These are phyloP conservation scores for Paraconiothyrium brasiliense DNA, from an alignment of 2,329 filamentous ascomycete species.

Conservation along the genomic window DNA sequence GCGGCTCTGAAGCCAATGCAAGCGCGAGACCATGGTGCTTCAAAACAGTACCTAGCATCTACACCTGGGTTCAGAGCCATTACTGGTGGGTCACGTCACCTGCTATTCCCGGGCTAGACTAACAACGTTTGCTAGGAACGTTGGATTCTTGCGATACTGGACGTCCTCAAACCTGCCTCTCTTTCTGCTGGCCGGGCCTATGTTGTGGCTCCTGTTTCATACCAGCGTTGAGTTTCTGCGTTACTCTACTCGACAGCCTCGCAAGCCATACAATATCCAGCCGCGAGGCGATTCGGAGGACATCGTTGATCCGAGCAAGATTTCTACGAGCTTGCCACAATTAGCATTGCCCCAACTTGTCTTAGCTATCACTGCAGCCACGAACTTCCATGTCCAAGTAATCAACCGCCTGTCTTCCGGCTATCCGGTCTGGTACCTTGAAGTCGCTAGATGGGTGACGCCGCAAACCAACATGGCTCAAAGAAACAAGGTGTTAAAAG, in stretches of 20 bases:
- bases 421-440: conserved; percentile 90
- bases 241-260: conserved; percentile 52
- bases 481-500: conserved; percentile 2
- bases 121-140: conserved; percentile 70
- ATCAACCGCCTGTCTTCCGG: conserved; percentile 88
- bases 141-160: conserved; percentile 92
- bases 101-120: not conserved
- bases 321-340: conserved; percentile 34
- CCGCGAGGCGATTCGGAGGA: conserved; percentile 21
- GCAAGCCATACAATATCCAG: conserved; percentile 26
- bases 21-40: conserved; percentile 75
- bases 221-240: conserved; percentile 61
- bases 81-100: conserved; percentile 76
- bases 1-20: conserved; percentile 28
- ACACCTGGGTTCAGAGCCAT: conserved; percentile 84
- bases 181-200: conserved; percentile 83
- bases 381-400: conserved; percentile 92
- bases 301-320: conserved; percentile 18
- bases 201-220: conserved; percentile 72
- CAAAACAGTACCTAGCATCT: conserved; percentile 81
- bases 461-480: not conserved
- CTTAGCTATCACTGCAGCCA: conserved; percentile 75
- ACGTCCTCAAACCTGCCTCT: conserved; percentile 84
- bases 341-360: conserved; percentile 78
- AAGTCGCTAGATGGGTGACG: conserved; percentile 64